Percentiles rank a stretch among this genome's conserved stretches.
phyloP scores from a whole-genome alignment of 2,329 filamentous ascomycete genomes.

The Aspergillus sp. region DNA sequence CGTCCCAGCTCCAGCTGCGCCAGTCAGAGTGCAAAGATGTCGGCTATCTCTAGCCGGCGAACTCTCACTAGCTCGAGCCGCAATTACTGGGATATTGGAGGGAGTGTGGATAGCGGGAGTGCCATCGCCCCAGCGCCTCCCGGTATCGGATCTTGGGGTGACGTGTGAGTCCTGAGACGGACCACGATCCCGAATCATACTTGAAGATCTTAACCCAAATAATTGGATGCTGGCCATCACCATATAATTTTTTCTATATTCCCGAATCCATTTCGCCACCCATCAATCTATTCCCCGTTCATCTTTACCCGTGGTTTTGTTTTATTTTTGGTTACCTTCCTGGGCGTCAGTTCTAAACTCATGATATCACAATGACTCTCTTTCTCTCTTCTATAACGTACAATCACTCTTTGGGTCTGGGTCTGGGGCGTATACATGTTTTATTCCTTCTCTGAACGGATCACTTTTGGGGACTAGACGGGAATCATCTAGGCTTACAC shows the following conservation, averaged over 20 bases:
- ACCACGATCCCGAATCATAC: background rate
- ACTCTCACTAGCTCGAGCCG: slow-evolving; percentile 63
- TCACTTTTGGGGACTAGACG: background rate
- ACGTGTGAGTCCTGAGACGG: slow-evolving; percentile 36
- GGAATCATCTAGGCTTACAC: background rate
- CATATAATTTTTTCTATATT: background rate
- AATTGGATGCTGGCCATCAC: slow-evolving; percentile 18
- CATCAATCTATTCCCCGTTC: background rate
- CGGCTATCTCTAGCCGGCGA: slow-evolving; percentile 65
- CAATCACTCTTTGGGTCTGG: background rate
- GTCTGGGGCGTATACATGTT: background rate
- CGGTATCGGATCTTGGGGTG: slow-evolving; percentile 76
- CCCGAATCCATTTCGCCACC: background rate
- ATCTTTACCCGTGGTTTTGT: background rate
- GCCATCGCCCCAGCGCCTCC: slow-evolving; percentile 67
- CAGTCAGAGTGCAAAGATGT: slow-evolving; percentile 80
- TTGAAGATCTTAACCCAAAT: background rate
- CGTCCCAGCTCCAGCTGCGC: slow-evolving; percentile 69
- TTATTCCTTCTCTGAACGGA: background rate
- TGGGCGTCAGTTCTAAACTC: background rate
- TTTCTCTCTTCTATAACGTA: background rate
- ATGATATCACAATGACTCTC: background rate
- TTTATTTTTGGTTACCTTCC: background rate
- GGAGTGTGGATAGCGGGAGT: slow-evolving; percentile 73
- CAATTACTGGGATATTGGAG: slow-evolving; percentile 91